Base-by-base conservation (phyloP, 148 eudicot genomes). In the Chenopodium quinoa region DNA sequence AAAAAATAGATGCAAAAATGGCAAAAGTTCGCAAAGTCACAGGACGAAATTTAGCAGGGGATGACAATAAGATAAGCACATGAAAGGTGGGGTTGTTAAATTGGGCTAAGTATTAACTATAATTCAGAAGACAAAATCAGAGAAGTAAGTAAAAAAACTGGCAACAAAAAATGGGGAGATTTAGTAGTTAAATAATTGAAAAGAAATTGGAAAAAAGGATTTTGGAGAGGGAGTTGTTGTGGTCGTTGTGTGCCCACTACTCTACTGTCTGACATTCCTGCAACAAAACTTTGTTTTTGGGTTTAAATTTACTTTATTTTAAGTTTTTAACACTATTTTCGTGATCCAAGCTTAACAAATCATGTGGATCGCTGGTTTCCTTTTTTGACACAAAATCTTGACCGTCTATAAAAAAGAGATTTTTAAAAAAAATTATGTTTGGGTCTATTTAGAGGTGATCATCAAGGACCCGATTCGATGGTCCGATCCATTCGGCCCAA, bases 181-280 rank as follows among this genome's bases (percentile, higher is more conserved):
- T 14, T 12, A 17, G 19, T 12, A 0, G 17, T 56, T 56, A 14
- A 56, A 17, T 14, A 62, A 80, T 29, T 73, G 34, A 85, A 83
- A 83, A 29, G 23, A 25, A n/a, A 48, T 0, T 37, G 9, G 50
- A 23, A 52, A 44, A 44, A 23, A 40, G 16, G 27, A 75, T 66
- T 67, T 32, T 50, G 16, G 62, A 31, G 13, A 40, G 73, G 80
- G 84, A 84, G 88, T 80, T 64, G 89, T 71, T 86, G 82, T 34
- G 31, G 74, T 77, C 47, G 84, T 77, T 80, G 84, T 78, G 84
- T 82, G 84, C 71, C 71, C 80, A 79, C 82, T 86, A 81, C 81
- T 84, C 80, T 77, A 54, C 23, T 75, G 73, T 78, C 82, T 82
- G 82, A 76, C 84, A 75, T 62, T 62, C 66, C 66, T 62, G 66